Evolutionary conservation across 2,329 filamentous ascomycete genomes (phyloP).

Genomic region (Fusarium sp.): DNA sequence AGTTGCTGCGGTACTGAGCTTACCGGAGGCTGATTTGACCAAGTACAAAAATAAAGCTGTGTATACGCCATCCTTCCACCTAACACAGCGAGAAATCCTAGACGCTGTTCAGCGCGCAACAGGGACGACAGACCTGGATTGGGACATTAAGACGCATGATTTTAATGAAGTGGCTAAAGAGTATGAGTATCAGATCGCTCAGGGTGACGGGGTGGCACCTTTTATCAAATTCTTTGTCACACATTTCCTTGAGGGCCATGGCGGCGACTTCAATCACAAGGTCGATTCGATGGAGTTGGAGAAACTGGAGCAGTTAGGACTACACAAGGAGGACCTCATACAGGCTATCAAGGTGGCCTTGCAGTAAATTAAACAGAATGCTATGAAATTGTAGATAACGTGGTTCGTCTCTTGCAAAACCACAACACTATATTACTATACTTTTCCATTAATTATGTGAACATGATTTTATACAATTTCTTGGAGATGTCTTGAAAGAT

Average conservation of each 20-base stretch:
- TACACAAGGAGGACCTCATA: constrained; percentile 10
- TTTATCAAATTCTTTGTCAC: constrained; percentile 27
- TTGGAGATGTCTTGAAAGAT: background rate
- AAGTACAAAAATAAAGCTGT: constrained; percentile 20
- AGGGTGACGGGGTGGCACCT: background rate
- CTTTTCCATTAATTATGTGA: background rate
- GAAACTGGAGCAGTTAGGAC: constrained; percentile 6
- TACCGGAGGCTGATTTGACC: background rate
- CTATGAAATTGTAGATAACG: background rate
- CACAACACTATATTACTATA: background rate
- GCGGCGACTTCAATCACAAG: constrained; percentile 16
- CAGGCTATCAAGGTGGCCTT: background rate
- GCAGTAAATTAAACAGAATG: background rate
- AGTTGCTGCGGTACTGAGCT: constrained; percentile 11
- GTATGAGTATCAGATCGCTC: constrained; percentile 5
- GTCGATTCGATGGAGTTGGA: background rate
- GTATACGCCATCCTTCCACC: constrained; percentile 9
- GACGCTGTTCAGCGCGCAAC: constrained; percentile 12
- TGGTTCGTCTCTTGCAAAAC: background rate
- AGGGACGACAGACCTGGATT: constrained; percentile 11
- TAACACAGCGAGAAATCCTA: constrained; percentile 17
- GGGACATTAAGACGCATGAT: constrained; percentile 15
- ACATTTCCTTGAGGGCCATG: constrained; percentile 6
- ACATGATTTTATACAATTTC: background rate
- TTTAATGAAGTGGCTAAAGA: constrained; percentile 1